Percentiles rank a stretch among this genome's conserved stretches.
Conservation (phyloP, 148 eudicot species). For the Rhododendron williamsianum region DNA sequence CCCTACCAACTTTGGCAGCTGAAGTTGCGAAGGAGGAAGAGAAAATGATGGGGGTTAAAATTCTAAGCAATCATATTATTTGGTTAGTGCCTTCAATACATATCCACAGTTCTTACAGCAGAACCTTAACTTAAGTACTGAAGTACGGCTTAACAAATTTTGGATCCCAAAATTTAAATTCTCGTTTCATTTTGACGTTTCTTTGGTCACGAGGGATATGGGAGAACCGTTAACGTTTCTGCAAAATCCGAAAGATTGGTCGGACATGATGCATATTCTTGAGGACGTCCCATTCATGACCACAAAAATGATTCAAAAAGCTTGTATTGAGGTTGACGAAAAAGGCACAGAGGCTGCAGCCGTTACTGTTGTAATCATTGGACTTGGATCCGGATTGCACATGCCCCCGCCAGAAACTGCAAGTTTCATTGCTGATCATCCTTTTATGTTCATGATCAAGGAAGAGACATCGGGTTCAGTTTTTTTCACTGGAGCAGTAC, state of each 20-base stretch:
- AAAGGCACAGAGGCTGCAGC: conserved; percentile 25
- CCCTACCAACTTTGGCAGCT: conserved; percentile 19
- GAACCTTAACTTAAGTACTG: no score
- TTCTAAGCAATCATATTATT: conserved; percentile 20
- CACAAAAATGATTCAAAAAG: conserved; percentile 7
- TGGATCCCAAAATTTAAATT: no score
- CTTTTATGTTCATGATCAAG: conserved; percentile 9
- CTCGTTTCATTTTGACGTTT: no score
- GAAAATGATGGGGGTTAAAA: conserved; percentile 26
- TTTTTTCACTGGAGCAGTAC: conserved; percentile 13
- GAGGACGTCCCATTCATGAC: background rate
- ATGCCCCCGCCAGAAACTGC: no score
- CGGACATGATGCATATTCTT: no score
- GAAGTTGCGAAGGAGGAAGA: conserved; percentile 17
- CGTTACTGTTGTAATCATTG: background rate
- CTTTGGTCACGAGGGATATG: no score
- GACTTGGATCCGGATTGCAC: no score
- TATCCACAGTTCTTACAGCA: no score
- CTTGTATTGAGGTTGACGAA: conserved; percentile 18
- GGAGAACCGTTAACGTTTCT: no score
- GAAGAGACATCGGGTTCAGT: conserved; percentile 3
- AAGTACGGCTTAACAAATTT: no score
- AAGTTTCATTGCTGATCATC: conserved; percentile 21
- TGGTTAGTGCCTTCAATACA: no score
- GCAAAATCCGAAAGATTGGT: no score